phyloP scores from a whole-genome alignment of 2,329 filamentous ascomycete species.

The Eutypa lata region DNA sequence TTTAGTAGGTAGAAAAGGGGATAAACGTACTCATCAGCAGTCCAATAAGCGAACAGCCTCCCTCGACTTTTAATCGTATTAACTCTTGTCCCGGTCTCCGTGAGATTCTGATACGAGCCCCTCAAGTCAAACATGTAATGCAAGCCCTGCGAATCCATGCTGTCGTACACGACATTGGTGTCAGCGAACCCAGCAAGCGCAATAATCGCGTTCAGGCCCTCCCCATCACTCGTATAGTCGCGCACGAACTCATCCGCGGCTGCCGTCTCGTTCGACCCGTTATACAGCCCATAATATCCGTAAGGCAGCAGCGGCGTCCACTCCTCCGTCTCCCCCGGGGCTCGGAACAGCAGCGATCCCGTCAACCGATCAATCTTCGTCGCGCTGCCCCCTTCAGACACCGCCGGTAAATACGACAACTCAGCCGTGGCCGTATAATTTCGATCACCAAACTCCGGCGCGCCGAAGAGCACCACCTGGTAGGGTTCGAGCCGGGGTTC shows the following conservation, averaged over 20 bases:
- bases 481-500: conserved; percentile 35
- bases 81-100: conserved; percentile 36
- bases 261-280: conserved; percentile 26
- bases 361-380: conserved; percentile 44
- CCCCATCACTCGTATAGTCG: conserved; percentile 31
- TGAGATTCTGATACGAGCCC: conserved; percentile 41
- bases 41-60: conserved; percentile 44
- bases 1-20: not conserved
- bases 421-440: conserved; percentile 35
- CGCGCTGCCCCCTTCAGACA: conserved; percentile 39
- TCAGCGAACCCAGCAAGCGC: conserved; percentile 38
- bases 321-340: too few species aligned
- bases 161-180: conserved; percentile 33
- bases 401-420: conserved; percentile 38
- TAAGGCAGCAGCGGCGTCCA: conserved; percentile 43
- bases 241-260: conserved; percentile 33
- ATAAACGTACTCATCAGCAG: conserved; percentile 38
- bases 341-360: conserved; percentile 38
- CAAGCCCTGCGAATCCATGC: conserved; percentile 37
- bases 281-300: conserved; percentile 41
- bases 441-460: conserved; percentile 25
- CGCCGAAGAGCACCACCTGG: conserved; percentile 34
- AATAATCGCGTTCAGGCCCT: conserved; percentile 43
- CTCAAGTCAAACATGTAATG: conserved; percentile 45
- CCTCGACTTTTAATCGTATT: conserved; percentile 36